These are phyloP conservation scores for Calonectria pseudoturangicola DNA, from an alignment of 2,329 filamentous ascomycete species.

Conservation along the genomic window DNA sequence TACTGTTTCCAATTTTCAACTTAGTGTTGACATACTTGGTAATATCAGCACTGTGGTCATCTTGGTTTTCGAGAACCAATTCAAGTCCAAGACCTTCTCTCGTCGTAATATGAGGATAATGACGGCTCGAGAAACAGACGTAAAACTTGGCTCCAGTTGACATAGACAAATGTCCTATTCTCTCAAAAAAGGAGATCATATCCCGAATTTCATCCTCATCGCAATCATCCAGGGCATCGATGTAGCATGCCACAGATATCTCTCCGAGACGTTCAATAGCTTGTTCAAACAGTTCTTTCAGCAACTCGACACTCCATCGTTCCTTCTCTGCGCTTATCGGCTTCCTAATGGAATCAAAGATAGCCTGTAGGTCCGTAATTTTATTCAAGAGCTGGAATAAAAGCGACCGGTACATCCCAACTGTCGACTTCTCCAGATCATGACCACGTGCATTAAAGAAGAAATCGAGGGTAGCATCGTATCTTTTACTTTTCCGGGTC, in stretches of 20 bases:
- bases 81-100: constrained; percentile 15
- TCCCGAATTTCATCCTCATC: constrained; percentile 62
- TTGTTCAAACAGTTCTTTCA: background rate
- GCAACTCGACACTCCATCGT: background rate
- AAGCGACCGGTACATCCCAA: constrained; percentile 70
- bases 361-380: constrained; percentile 36
- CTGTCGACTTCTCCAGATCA: constrained; percentile 64
- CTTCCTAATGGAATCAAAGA: background rate
- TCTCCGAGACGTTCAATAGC: background rate
- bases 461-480: constrained; percentile 61
- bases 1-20: constrained; percentile 6
- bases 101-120: constrained; percentile 2
- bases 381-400: constrained; percentile 65
- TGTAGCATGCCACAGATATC: background rate
- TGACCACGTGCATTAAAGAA: constrained; percentile 70
- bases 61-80: constrained; percentile 1
- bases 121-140: constrained; percentile 56
- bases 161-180: constrained; percentile 55
- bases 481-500: constrained; percentile 10
- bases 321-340: background rate
- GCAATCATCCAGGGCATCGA: constrained; percentile 68
- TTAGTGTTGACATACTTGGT: background rate
- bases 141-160: constrained; percentile 46
- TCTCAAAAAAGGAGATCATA: constrained; percentile 65
- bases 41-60: background rate